Percentiles rank a stretch among this genome's conserved stretches.
Conservation (phyloP, 2,329 filamentous ascomycete genomes). For the Incumbomyces delicatus region DNA sequence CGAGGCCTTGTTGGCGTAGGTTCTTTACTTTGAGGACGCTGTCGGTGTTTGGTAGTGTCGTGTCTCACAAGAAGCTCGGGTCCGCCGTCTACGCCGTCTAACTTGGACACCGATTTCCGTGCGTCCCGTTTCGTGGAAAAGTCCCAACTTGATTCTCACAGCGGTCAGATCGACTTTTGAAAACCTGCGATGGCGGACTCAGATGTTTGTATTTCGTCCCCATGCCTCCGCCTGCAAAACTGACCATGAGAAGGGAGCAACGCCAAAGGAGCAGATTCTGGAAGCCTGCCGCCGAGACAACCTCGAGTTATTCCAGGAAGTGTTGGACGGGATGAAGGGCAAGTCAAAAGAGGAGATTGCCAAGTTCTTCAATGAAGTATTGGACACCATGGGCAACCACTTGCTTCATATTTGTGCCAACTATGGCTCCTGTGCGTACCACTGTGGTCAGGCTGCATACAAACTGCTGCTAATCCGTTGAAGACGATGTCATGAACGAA, state of each 20-base stretch:
- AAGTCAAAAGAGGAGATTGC: conserved; percentile 56
- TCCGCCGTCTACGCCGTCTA: no score
- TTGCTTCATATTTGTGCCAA: conserved; percentile 81
- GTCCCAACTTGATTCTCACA: no score
- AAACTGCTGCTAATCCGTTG: conserved; percentile 2
- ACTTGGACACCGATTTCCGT: no score
- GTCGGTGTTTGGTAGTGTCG: no score
- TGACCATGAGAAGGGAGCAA: conserved; percentile 57
- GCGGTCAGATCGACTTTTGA: background rate
- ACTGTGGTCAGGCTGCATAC: background rate
- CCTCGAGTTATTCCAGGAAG: conserved; percentile 67
- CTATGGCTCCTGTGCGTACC: conserved; percentile 66
- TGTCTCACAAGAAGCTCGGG: no score
- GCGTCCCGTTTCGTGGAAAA: no score
- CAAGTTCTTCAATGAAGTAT: conserved; percentile 72
- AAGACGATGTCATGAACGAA: conserved; percentile 39
- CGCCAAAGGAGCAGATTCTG: conserved; percentile 72
- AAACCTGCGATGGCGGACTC: conserved; percentile 30
- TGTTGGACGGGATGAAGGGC: conserved; percentile 52
- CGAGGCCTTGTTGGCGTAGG: no score
- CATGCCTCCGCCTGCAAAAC: background rate
- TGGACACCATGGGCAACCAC: conserved; percentile 77
- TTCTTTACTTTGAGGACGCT: no score
- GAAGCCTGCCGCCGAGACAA: conserved; percentile 93
- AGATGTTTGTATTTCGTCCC: conserved; percentile 27